A percentile compares a stretch with the other conserved stretches of the same genome.
These are phyloP conservation scores for Rostrohypoxylon terebratum DNA, from an alignment of 495 filamentous ascomycete species.

Conservation along the genomic window DNA sequence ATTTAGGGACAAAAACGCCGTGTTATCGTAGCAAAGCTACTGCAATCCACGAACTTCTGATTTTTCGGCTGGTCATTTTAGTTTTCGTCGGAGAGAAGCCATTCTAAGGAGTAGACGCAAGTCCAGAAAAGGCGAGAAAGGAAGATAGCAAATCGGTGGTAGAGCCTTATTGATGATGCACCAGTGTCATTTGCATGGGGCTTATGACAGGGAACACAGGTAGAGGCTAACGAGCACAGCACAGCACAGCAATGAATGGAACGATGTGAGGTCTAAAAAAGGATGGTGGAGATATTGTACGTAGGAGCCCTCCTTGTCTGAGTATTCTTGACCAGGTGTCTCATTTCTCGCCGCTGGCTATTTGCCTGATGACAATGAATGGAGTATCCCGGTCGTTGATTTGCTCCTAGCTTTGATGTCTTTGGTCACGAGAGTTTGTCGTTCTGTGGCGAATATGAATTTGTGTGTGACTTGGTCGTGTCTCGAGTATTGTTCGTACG, in stretches of 20 bases:
- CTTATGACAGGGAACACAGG: slow-evolving; percentile 34
- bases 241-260: slow-evolving; percentile 18
- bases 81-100: slow-evolving; percentile 14
- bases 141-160: slow-evolving; percentile 1
- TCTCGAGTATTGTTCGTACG: slow-evolving; percentile 5
- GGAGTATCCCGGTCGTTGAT: slow-evolving; percentile 4
- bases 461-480: not conserved
- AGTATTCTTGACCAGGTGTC: not conserved
- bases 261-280: not conserved
- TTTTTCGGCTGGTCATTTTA: slow-evolving; percentile 26
- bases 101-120: slow-evolving; percentile 26
- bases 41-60: not conserved
- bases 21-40: not conserved
- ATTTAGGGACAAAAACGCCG: not conserved
- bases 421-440: not conserved
- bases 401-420: not conserved
- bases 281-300: not conserved
- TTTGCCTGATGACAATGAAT: slow-evolving; percentile 1
- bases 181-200: slow-evolving; percentile 19
- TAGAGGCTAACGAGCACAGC: slow-evolving; percentile 15
- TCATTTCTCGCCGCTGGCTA: not conserved
- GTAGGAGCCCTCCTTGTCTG: not conserved
- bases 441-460: slow-evolving; percentile 3
- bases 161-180: slow-evolving; percentile 18
- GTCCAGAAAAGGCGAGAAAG: not conserved